Percentiles rank a stretch among this genome's conserved stretches.
Evolutionary conservation across 176 grass and related monocot genomes (phyloP).

Genomic region (Secale cereale): DNA sequence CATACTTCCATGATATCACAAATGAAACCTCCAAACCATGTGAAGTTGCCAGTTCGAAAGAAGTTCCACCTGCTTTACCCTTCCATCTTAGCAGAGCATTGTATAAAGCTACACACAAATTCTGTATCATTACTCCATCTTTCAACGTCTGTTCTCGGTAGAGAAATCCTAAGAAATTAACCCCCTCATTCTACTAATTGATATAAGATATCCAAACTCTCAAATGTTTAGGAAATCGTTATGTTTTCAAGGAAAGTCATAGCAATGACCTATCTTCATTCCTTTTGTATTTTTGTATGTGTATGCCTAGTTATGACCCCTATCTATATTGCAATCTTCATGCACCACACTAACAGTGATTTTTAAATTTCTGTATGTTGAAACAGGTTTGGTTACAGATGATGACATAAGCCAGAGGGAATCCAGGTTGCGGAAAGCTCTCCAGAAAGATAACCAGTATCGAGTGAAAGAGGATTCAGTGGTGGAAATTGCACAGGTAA

Average conservation of each 20-base stretch:
- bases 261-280: not conserved
- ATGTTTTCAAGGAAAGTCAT: not conserved
- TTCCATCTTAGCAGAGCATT: not conserved
- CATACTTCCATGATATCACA: not conserved
- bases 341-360: not conserved
- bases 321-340: not conserved
- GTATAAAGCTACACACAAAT: not conserved
- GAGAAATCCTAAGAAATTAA: slow-evolving; percentile 1
- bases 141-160: not conserved
- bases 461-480: slow-evolving; percentile 50
- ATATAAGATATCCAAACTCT: not conserved
- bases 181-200: not conserved
- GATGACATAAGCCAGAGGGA: slow-evolving; percentile 64
- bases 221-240: not conserved
- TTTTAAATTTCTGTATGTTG: not conserved
- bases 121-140: not conserved
- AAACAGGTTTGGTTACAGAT: slow-evolving; percentile 81
- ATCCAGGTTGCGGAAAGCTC: slow-evolving; percentile 54
- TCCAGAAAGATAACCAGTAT: slow-evolving; percentile 62
- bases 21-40: not conserved
- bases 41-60: not conserved
- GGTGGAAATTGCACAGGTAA: slow-evolving; percentile 90
- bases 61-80: not conserved
- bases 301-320: not conserved
- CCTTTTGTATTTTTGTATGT: not conserved